phyloP scores from a whole-genome alignment of 306 rosid species.

The Adenanthera pavonina region DNA sequence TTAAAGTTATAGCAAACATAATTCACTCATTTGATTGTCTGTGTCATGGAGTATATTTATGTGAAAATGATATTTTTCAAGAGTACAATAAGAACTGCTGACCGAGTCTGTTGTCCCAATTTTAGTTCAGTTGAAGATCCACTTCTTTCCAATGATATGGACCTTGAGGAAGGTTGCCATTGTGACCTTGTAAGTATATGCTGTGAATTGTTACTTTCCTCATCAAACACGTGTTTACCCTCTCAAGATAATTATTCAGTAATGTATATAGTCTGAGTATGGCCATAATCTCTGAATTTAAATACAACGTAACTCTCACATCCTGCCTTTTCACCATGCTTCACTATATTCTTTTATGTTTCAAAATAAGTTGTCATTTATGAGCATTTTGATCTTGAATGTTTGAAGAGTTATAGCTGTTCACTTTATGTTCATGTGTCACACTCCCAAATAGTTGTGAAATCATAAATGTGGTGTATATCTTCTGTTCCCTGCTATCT shows the following conservation, averaged over 20 bases:
- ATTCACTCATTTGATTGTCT: slow-evolving; percentile 22
- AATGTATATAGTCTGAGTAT: slow-evolving; percentile 7
- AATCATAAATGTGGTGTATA: slow-evolving; percentile 18
- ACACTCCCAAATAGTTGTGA: slow-evolving; percentile 21
- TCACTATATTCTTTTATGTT: neutral
- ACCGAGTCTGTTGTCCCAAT: slow-evolving; percentile 41
- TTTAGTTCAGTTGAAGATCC: slow-evolving; percentile 78
- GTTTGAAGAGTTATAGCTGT: slow-evolving; percentile 2
- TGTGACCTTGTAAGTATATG: slow-evolving; percentile 65
- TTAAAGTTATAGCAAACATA: slow-evolving; percentile 16
- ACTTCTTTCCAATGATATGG: slow-evolving; percentile 63
- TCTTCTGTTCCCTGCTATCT: slow-evolving; percentile 13
- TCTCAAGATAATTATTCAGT: slow-evolving; percentile 25
- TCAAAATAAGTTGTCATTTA: neutral
- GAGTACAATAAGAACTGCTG: slow-evolving; percentile 27
- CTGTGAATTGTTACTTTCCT: slow-evolving; percentile 24
- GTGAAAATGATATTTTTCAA: slow-evolving; percentile 21
- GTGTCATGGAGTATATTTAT: neutral
- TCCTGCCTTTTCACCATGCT: neutral
- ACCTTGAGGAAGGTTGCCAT: slow-evolving; percentile 72
- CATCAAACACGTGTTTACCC: slow-evolving; percentile 18
- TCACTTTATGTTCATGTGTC: slow-evolving; percentile 13
- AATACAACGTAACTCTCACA: slow-evolving; percentile 13
- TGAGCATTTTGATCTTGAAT: slow-evolving; percentile 8
- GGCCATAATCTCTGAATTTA: slow-evolving; percentile 19